Evolutionary conservation across 2,329 filamentous ascomycete species (phyloP).

Genomic region (Fusarium sp.): DNA sequence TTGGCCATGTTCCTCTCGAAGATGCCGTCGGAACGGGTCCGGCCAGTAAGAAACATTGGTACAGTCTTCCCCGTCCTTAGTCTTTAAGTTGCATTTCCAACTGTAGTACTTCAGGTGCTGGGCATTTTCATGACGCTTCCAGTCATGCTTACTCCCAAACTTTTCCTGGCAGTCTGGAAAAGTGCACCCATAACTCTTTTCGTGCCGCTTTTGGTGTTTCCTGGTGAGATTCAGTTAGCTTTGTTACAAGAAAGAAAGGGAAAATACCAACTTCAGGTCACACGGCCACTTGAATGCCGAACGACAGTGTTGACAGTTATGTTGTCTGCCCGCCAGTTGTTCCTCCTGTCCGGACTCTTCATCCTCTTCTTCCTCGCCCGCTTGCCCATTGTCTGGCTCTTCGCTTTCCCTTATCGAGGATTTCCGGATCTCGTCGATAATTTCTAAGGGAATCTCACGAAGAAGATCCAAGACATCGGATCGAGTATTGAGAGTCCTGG

Average conservation of each 20-base stretch:
- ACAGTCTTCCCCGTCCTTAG: not conserved
- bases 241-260: not conserved
- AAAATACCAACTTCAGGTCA: too few species aligned
- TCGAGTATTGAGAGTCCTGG: too few species aligned
- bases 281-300: too few species aligned
- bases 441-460: too few species aligned
- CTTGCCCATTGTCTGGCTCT: too few species aligned
- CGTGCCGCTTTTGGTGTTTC: not conserved
- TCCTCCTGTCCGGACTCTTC: too few species aligned
- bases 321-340: too few species aligned
- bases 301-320: too few species aligned
- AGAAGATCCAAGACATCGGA: too few species aligned
- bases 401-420: too few species aligned
- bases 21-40: not conserved
- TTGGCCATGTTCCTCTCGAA: not conserved
- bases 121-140: not conserved
- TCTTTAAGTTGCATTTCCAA: not conserved
- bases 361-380: too few species aligned
- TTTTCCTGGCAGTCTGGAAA: not conserved
- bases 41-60: not conserved
- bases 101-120: not conserved
- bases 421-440: too few species aligned
- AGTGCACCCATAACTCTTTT: not conserved
- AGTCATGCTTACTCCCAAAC: not conserved
- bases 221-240: not conserved